These are phyloP conservation scores for Papiliotrema laurentii DNA, from an alignment of 1,284 basidiomycete genomes.

Conservation along the genomic window DNA sequence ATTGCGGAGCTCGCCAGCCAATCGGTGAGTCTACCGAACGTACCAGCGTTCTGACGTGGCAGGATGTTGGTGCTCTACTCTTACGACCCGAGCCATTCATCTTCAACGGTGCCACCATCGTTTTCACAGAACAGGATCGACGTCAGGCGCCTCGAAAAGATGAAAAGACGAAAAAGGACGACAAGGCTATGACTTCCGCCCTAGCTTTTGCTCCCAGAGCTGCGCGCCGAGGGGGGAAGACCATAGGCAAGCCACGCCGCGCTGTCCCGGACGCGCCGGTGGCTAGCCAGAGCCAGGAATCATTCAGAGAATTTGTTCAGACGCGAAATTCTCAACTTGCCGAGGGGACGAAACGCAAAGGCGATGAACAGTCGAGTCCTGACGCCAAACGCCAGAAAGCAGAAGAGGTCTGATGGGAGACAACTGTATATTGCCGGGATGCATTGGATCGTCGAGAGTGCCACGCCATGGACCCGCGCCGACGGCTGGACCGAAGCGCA, in stretches of 20 bases:
- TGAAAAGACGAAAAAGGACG: too few species aligned
- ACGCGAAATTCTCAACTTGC: slow-evolving; percentile 5
- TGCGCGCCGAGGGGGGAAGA: slow-evolving; percentile 22
- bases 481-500: too few species aligned
- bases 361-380: slow-evolving; percentile 9
- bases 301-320: slow-evolving; percentile 5
- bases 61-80: slow-evolving; percentile 76
- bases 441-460: too few species aligned
- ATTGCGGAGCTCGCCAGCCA: slow-evolving; percentile 68
- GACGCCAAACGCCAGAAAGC: slow-evolving; percentile 2
- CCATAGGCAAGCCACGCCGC: slow-evolving; percentile 17
- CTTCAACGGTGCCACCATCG: slow-evolving; percentile 54
- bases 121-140: slow-evolving; percentile 15
- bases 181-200: not conserved
- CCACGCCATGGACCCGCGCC: too few species aligned
- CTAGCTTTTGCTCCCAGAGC: slow-evolving; percentile 30
- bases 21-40: slow-evolving; percentile 55
- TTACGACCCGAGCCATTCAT: slow-evolving; percentile 59
- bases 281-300: slow-evolving; percentile 1
- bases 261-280: not conserved
- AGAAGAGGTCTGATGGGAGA: not conserved
- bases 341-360: slow-evolving; percentile 17
- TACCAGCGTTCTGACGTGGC: slow-evolving; percentile 4
- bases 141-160: slow-evolving; percentile 1
- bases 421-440: too few species aligned